Evolutionary conservation across 257 asterid species (phyloP), one percentile per base, ranked within the genome.

Genomic region (Solanum medicagineum): DNA sequence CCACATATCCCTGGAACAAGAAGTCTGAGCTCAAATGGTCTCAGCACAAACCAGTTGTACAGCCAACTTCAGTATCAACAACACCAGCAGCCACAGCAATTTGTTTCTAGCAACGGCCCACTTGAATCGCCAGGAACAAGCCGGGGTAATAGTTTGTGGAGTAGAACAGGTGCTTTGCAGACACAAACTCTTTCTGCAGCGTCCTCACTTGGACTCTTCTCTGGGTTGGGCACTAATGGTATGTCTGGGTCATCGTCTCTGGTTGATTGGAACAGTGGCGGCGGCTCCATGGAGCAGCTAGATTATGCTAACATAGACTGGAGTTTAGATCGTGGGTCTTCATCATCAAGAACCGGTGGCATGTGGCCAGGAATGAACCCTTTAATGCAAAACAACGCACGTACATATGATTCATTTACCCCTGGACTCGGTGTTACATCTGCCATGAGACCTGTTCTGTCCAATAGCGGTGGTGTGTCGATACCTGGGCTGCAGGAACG

Each of bases 231-330:
- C n/a, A 66, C 87, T 11, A 88, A 85, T 45, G 89, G 95, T 70
- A 47, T 91, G 13, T 89, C 93, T 5, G 92, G 94, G 57, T 86
- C 91, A 10, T 81, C 89, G 10, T 90, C 95, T 69, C 89, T 88
- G 1, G 91, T 92, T 71, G 95, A 92, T 83, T 94, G 98, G 97
- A 94, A 83, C 77, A 88, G 92, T 47, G 85, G 93, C 54, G 79
- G 91, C 8, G 83, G 83, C 51, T 88, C 94, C 26, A 88, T 87
- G 92, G 59, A 44, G 74, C 94, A 93, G 88, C 89, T 88, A 17
- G 96, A 94, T 88, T 94, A 94, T 56, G 63, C 90, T 32, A 91
- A 85, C 87, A 90, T 94, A 83, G 98, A 94, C 90, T 94, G 98
- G 98, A 93, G 93, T 86, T 87, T 94, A 89, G 92, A 91, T 87